These are phyloP conservation scores for Tubosaeta sp. DNA, from an alignment of 768 basidiomycete species.

Conservation along the genomic window DNA sequence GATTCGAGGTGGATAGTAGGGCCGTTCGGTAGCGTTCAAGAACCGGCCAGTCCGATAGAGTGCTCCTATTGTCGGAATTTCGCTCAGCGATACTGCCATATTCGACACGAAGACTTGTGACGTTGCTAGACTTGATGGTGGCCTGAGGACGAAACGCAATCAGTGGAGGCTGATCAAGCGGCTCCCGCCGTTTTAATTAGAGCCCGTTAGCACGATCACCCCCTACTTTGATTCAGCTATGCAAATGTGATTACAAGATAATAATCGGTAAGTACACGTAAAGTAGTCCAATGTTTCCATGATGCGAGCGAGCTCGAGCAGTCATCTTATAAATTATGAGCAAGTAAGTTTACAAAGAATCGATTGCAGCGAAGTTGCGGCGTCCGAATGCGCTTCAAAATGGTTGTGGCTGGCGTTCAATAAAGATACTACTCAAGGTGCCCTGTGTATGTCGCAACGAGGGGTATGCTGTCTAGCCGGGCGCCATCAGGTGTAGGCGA, in stretches of 20 bases:
- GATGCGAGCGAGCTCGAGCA: neutral
- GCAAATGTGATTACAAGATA: neutral
- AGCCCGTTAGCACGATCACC: too few relatives aligned
- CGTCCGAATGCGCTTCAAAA: neutral
- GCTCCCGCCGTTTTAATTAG: too few relatives aligned
- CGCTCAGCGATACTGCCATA: conserved; percentile 30
- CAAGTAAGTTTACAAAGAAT: conserved; percentile 8
- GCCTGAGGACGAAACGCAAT: neutral
- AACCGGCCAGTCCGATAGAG: conserved; percentile 42
- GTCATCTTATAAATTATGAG: neutral
- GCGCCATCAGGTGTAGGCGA: conserved; percentile 33
- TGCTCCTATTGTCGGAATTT: conserved; percentile 54
- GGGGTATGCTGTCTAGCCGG: conserved; percentile 42
- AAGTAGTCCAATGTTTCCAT: conserved; percentile 4
- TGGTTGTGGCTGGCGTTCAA: neutral
- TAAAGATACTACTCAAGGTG: conserved; percentile 4
- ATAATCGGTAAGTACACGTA: conserved; percentile 12
- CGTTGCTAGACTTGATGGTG: too few relatives aligned
- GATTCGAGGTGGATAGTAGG: conserved; percentile 33
- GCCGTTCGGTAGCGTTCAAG: conserved; percentile 32
- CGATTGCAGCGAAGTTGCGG: conserved; percentile 2
- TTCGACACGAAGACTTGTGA: conserved; percentile 14
- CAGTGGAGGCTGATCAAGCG: neutral
- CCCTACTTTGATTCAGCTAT: neutral
- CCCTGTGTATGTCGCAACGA: conserved; percentile 23